Conservation (phyloP, 2,329 filamentous ascomycete species). For the Byssothecium circinans region DNA sequence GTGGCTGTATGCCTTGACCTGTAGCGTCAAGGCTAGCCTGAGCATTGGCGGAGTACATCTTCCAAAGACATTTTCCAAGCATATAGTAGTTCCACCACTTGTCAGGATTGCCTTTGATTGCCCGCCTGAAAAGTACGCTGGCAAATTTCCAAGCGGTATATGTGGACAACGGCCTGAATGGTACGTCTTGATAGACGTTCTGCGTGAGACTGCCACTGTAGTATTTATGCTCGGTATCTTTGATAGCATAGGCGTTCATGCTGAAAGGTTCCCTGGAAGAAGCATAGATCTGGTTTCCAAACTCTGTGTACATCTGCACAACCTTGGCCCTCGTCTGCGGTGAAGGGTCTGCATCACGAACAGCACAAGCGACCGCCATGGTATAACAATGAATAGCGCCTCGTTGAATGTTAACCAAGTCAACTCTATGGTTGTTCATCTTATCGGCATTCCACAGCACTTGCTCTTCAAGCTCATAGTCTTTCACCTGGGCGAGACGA, state of each 20-base stretch:
- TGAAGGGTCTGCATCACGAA: constrained; percentile 58
- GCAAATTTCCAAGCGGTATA: constrained; percentile 69
- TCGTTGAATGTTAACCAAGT: constrained; percentile 75
- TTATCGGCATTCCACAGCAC: constrained; percentile 90
- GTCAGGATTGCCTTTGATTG: constrained; percentile 60
- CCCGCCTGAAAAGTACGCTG: constrained; percentile 61
- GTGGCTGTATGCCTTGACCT: constrained; percentile 30
- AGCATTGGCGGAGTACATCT: constrained; percentile 61
- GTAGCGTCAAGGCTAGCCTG: constrained; percentile 37
- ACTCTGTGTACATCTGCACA: constrained; percentile 68
- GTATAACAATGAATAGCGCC: constrained; percentile 77
- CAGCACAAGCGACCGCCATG: constrained; percentile 67
- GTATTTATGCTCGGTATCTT: constrained; percentile 62
- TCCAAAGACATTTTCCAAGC: constrained; percentile 72
- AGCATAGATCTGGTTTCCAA: constrained; percentile 68
- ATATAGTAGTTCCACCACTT: constrained; percentile 70
- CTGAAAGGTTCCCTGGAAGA: constrained; percentile 68
- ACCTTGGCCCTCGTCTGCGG: constrained; percentile 59
- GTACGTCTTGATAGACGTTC: constrained; percentile 58
- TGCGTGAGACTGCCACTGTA: constrained; percentile 53
- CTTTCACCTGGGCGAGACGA: constrained; percentile 80
- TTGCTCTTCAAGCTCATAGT: constrained; percentile 83
- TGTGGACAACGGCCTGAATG: constrained; percentile 60
- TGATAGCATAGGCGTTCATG: constrained; percentile 66
- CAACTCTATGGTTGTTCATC: constrained; percentile 78